These are phyloP conservation scores for Annona squamosa DNA, from an alignment of 164 flowering plant genomes.

Conservation along the genomic window DNA sequence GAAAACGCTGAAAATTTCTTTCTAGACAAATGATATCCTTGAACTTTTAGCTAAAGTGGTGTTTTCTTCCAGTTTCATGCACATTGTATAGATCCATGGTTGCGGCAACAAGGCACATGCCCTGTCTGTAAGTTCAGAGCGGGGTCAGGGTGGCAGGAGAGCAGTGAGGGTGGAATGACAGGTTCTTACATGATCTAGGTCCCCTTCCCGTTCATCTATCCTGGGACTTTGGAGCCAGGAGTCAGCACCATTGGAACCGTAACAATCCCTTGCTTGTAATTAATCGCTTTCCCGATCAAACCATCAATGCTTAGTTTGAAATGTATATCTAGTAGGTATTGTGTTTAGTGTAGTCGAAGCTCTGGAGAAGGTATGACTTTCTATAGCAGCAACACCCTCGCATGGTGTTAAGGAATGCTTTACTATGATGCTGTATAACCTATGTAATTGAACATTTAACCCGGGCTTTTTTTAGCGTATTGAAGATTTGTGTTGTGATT, in stretches of 20 bases:
- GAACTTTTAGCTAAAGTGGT: neutral
- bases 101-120: conserved; percentile 65
- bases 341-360: neutral
- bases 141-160: conserved; percentile 43
- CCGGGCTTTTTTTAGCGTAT: too few species aligned
- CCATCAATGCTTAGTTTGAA: neutral
- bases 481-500: too few species aligned
- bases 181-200: conserved; percentile 2
- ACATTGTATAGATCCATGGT: conserved; percentile 67
- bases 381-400: neutral
- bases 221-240: too few species aligned
- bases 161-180: conserved; percentile 15
- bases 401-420: neutral
- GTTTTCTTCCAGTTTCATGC: conserved; percentile 50
- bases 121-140: conserved; percentile 59
- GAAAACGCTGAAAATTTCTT: too few species aligned
- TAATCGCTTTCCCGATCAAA: neutral
- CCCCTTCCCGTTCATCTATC: neutral
- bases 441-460: too few species aligned
- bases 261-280: neutral
- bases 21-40: too few species aligned
- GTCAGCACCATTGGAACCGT: neutral
- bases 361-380: neutral
- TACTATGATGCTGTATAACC: too few species aligned
- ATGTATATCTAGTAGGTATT: neutral